Percentiles rank a stretch among this genome's conserved stretches.
phyloP scores from a whole-genome alignment of 2,329 filamentous ascomycete species.

The Teratosphaeria gauchensis region DNA sequence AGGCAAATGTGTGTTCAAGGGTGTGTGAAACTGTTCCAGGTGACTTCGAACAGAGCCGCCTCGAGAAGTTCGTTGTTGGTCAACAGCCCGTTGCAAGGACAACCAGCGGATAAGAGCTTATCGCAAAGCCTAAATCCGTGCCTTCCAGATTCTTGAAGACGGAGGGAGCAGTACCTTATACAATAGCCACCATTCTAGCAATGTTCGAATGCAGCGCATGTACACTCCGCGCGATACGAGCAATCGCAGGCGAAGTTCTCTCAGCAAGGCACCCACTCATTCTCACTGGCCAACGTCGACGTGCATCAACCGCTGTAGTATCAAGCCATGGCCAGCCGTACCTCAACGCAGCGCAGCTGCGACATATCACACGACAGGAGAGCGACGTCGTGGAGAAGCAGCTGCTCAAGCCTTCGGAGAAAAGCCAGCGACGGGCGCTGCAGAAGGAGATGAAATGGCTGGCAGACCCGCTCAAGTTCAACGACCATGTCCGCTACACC shows the following conservation, averaged over 20 bases:
- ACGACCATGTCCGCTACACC: slow-evolving; percentile 53
- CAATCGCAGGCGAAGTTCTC: slow-evolving; percentile 26
- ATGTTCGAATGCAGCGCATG: slow-evolving; percentile 40
- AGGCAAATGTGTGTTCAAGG: background rate
- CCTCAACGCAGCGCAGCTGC: slow-evolving; percentile 7
- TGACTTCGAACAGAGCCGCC: background rate
- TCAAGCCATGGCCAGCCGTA: slow-evolving; percentile 3
- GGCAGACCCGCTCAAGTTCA: slow-evolving; percentile 63
- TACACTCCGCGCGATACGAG: slow-evolving; percentile 33
- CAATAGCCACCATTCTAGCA: background rate
- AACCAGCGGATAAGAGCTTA: slow-evolving; percentile 1
- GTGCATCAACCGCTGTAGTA: slow-evolving; percentile 2
- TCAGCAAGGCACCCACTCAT: slow-evolving; percentile 1
- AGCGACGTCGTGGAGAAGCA: background rate
- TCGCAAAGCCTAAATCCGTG: background rate
- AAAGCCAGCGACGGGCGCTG: slow-evolving; percentile 16
- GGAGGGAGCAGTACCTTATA: background rate
- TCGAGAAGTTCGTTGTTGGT: background rate
- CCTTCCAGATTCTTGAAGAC: background rate
- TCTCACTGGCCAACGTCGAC: slow-evolving; percentile 2
- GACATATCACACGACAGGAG: background rate
- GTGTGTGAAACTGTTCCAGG: background rate
- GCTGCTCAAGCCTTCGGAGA: background rate
- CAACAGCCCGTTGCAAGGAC: background rate
- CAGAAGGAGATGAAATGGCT: slow-evolving; percentile 53